phyloP scores from a whole-genome alignment of 2,329 filamentous ascomycete species.

The Colletotrichum graminicola region DNA sequence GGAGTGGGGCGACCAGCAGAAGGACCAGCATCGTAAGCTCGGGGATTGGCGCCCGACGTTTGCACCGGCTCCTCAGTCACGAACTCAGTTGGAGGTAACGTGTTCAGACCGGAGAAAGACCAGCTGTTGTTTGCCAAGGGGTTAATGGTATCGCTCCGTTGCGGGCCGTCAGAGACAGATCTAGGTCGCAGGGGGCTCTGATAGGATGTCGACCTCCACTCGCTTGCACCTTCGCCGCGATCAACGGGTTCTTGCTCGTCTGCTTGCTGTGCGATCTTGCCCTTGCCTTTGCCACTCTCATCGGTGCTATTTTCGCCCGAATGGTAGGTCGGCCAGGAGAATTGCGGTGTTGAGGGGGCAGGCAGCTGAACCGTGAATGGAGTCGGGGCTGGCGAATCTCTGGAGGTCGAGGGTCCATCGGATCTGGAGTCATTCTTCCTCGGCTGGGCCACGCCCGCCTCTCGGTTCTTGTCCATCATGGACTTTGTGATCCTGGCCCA shows the following conservation, averaged over 20 bases:
- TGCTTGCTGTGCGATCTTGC: conserved; percentile 38
- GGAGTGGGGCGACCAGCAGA: conserved; percentile 8
- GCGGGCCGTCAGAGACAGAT: conserved; percentile 69
- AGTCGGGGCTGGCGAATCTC: conserved; percentile 12
- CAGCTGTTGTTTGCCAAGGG: conserved; percentile 72
- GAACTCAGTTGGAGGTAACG: conserved; percentile 34
- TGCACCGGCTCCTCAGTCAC: conserved; percentile 6
- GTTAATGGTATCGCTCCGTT: conserved; percentile 57
- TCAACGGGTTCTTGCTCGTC: conserved; percentile 15
- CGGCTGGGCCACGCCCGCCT: conserved; percentile 18
- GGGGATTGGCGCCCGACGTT: not conserved
- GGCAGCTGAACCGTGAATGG: conserved; percentile 31
- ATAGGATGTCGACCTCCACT: conserved; percentile 13
- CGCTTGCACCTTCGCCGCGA: conserved; percentile 20
- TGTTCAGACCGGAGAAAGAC: conserved; percentile 63
- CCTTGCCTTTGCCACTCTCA: conserved; percentile 42
- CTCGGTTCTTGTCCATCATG: conserved; percentile 43
- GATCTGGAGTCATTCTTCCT: conserved; percentile 14
- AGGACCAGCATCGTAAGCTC: not conserved
- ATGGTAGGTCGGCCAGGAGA: conserved; percentile 35
- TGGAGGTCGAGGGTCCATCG: conserved; percentile 17
- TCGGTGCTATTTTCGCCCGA: conserved; percentile 7
- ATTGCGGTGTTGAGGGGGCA: conserved; percentile 40
- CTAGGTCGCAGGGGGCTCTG: conserved; percentile 57
- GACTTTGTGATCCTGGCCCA: conserved; percentile 66